Evolutionary conservation across 148 eudicot species (phyloP).

Genomic region (Amaranthus hypochondriacus): DNA sequence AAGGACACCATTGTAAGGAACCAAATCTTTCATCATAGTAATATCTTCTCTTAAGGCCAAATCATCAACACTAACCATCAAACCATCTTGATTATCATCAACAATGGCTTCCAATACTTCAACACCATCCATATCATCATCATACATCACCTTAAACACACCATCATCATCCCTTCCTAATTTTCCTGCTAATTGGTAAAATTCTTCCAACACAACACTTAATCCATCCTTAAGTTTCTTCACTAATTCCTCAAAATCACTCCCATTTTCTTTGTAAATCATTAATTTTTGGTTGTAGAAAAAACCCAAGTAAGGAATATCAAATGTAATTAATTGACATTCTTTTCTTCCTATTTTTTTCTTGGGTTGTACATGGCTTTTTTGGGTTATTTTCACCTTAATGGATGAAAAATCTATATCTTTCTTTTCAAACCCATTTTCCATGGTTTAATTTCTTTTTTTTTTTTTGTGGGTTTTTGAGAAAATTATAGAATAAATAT

Average conservation of each 20-base stretch:
- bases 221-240: conserved; percentile 64
- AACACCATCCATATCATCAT: conserved; percentile 76
- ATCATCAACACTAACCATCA: conserved; percentile 38
- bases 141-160: conserved; percentile 77
- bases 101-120: conserved; percentile 55
- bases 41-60: conserved; percentile 45
- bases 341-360: conserved; percentile 58
- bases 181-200: conserved; percentile 77
- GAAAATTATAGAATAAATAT: neutral
- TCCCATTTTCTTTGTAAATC: conserved; percentile 48
- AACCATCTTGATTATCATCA: conserved; percentile 28
- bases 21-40: conserved; percentile 49
- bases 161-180: conserved; percentile 78
- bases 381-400: conserved; percentile 49
- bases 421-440: neutral
- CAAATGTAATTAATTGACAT: conserved; percentile 82
- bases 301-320: conserved; percentile 85
- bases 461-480: conserved; percentile 19
- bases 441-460: conserved; percentile 17
- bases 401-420: conserved; percentile 12
- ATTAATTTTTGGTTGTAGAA: conserved; percentile 86
- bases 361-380: conserved; percentile 58
- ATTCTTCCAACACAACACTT: conserved; percentile 61
- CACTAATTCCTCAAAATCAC: conserved; percentile 43
- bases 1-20: conserved; percentile 65